Evolutionary conservation across 768 basidiomycete species (phyloP).

Genomic region (Saitozyma sp.): DNA sequence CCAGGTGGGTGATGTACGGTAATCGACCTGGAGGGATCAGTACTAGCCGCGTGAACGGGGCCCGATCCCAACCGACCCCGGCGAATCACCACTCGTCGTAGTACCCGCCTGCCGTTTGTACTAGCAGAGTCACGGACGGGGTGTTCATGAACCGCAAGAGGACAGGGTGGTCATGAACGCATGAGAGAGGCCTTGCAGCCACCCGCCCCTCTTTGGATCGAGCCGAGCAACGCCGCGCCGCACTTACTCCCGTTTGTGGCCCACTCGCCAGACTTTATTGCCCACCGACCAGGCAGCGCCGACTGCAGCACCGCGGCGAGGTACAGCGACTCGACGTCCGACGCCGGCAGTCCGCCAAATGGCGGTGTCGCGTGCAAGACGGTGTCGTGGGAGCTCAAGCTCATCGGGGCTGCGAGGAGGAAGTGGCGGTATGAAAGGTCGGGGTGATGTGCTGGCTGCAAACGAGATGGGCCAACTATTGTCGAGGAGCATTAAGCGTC

Average conservation of each 20-base stretch:
- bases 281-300: constrained; percentile 28
- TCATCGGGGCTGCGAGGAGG: too few relatives aligned
- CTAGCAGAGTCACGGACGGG: too few relatives aligned
- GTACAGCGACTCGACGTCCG: constrained; percentile 35
- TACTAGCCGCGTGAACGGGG: not conserved
- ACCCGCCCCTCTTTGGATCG: too few relatives aligned
- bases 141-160: too few relatives aligned
- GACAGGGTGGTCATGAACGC: too few relatives aligned
- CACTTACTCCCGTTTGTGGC: constrained; percentile 27
- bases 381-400: not conserved
- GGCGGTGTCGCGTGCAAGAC: constrained; percentile 31
- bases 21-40: constrained; percentile 23
- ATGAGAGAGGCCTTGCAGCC: too few relatives aligned
- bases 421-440: too few relatives aligned
- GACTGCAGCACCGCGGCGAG: constrained; percentile 26
- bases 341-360: constrained; percentile 22
- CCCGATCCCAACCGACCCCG: not conserved
- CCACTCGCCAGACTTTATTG: constrained; percentile 19
- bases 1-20: constrained; percentile 34
- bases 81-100: constrained; percentile 1
- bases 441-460: too few relatives aligned
- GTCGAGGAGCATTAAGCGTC: too few relatives aligned
- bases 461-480: too few relatives aligned
- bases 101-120: too few relatives aligned
- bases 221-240: too few relatives aligned